These are phyloP conservation scores for Trichomonas gallinae DNA, from an alignment of 208 protist genomes.

Conservation along the genomic window DNA sequence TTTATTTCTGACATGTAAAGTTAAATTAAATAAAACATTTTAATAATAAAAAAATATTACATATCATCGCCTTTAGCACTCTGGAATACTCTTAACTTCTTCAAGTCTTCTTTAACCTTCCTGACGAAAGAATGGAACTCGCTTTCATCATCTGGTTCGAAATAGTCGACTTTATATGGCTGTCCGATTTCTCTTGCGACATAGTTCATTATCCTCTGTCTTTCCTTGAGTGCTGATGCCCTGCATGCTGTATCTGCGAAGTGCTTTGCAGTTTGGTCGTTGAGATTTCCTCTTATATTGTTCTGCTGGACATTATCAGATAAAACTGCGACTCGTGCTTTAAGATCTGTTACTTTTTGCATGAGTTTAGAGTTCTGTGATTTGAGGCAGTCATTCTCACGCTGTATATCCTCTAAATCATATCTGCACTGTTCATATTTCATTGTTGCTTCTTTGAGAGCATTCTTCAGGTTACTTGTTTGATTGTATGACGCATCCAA, in stretches of 20 bases:
- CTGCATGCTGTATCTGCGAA: neutral
- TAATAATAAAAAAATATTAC: too few species aligned
- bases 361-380: neutral
- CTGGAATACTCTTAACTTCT: neutral
- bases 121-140: neutral
- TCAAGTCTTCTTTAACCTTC: neutral
- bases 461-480: neutral
- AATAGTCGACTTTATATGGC: neutral
- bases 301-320: neutral
- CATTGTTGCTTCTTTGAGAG: neutral
- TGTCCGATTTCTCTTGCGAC: neutral
- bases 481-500: neutral
- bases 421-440: neutral
- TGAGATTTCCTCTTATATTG: neutral
- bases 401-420: neutral
- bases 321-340: neutral
- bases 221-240: neutral
- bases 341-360: neutral
- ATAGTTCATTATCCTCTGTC: neutral
- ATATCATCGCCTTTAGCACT: neutral
- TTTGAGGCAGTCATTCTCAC: neutral
- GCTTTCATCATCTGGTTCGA: neutral
- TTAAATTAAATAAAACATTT: too few species aligned
- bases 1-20: too few species aligned
- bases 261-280: neutral